phyloP scores from a whole-genome alignment of 257 asterid genomes.

The Lycium ferocissimum region DNA sequence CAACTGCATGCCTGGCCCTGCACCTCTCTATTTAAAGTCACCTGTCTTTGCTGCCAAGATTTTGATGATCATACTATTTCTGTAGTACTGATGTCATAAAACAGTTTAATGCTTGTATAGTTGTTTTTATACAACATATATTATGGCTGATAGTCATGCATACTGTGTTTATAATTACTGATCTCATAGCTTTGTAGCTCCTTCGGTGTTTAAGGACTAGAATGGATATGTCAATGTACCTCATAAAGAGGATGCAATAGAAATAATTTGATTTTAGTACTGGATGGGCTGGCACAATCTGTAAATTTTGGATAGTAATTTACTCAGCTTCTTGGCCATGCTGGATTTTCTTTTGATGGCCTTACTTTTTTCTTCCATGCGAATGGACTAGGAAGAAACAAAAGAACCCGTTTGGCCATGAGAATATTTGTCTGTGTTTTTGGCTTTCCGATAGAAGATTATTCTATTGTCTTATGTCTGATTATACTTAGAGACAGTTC shows the following conservation, averaged over 20 bases:
- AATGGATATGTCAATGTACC: constrained; percentile 14
- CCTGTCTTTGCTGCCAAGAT: not conserved
- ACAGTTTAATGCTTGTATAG: not conserved
- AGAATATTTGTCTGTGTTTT: too few species aligned
- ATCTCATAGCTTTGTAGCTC: not conserved
- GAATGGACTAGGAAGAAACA: not conserved
- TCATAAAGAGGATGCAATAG: not conserved
- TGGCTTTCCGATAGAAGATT: too few species aligned
- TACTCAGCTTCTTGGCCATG: not conserved
- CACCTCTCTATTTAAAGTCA: constrained; percentile 10
- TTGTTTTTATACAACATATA: not conserved
- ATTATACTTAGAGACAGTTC: too few species aligned
- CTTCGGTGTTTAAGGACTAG: not conserved
- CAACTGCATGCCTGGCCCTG: not conserved
- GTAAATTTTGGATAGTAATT: not conserved
- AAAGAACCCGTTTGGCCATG: too few species aligned
- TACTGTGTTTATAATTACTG: not conserved
- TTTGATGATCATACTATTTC: not conserved
- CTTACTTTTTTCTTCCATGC: not conserved
- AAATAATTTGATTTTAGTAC: not conserved
- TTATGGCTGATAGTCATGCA: not conserved
- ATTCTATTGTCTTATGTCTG: too few species aligned
- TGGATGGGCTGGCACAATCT: constrained; percentile 22
- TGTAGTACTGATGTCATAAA: not conserved
- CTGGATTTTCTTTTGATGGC: not conserved